Conservation (phyloP, 2,329 filamentous ascomycete species). For the Penicillium brevicompactum region DNA sequence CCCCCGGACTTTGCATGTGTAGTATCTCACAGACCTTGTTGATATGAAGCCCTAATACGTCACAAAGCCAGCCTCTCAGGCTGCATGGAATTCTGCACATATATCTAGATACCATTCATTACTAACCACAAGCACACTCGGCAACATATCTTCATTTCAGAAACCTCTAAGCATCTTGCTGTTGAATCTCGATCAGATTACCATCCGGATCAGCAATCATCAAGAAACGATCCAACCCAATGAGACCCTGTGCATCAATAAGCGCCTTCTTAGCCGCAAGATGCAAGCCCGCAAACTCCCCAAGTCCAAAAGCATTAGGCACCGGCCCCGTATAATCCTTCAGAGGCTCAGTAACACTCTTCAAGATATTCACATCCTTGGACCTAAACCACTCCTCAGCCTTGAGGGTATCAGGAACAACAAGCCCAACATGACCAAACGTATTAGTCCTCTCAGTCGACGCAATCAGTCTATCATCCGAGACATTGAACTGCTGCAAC, state of each 20-base stretch:
- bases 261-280: conserved; percentile 8
- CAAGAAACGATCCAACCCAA: conserved; percentile 11
- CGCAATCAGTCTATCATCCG: conserved; percentile 19
- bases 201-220: conserved; percentile 11
- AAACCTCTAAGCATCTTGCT: background rate
- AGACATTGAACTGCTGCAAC: conserved; percentile 29
- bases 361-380: conserved; percentile 2
- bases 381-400: conserved; percentile 23
- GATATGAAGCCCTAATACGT: no score
- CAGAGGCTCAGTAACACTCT: conserved; percentile 1
- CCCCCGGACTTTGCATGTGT: no score
- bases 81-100: background rate
- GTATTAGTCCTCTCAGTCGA: conserved; percentile 30
- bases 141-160: background rate
- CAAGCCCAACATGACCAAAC: conserved; percentile 39
- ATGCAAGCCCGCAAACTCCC: conserved; percentile 8
- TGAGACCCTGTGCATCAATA: conserved; percentile 5
- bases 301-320: conserved; percentile 9
- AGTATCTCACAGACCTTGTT: no score
- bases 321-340: conserved; percentile 5
- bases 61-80: no score
- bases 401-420: conserved; percentile 36
- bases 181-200: conserved; percentile 11
- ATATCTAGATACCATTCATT: background rate
- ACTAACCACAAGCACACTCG: background rate